A percentile compares a stretch with the other conserved stretches of the same genome.
phyloP scores from a whole-genome alignment of 2,329 filamentous ascomycete genomes.

The Hypoxylon sp. region DNA sequence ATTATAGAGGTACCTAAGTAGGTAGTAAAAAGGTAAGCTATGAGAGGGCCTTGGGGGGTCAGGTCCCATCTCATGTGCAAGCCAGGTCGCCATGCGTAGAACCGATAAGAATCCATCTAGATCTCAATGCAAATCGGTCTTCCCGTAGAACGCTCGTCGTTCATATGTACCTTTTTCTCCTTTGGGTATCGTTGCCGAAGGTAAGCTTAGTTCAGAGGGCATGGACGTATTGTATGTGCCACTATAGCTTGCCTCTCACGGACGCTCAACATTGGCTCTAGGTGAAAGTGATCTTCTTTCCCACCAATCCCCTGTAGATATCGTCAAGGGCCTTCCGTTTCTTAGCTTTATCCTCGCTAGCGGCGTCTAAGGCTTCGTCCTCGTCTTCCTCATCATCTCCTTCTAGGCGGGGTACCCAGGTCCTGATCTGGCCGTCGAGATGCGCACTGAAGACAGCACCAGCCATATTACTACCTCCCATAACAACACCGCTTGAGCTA shows the following conservation, averaged over 20 bases:
- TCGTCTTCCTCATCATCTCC: conserved; percentile 65
- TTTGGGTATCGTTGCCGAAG: conserved; percentile 5
- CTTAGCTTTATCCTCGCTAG: conserved; percentile 66
- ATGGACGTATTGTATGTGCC: conserved; percentile 4
- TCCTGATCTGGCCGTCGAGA: conserved; percentile 83
- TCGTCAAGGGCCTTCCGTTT: conserved; percentile 86
- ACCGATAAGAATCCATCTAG: not conserved
- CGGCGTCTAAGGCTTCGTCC: conserved; percentile 55
- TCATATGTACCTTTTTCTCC: not conserved
- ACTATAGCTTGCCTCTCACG: not conserved
- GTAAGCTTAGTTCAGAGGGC: not conserved
- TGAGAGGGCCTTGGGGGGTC: not conserved
- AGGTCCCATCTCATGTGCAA: conserved; percentile 14
- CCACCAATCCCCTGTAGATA: conserved; percentile 82
- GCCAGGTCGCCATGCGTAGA: conserved; percentile 23
- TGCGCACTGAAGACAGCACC: conserved; percentile 83
- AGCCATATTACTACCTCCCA: conserved; percentile 66
- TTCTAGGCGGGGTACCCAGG: conserved; percentile 76
- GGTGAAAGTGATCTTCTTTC: conserved; percentile 75
- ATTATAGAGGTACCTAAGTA: not conserved
- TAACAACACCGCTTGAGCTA: conserved; percentile 69
- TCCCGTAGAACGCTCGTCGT: not conserved
- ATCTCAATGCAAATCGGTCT: conserved; percentile 5
- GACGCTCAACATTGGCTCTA: not conserved
- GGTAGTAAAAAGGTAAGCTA: too few relatives aligned